Evolutionary conservation across 2,329 filamentous ascomycete genomes (phyloP), one percentile per base, ranked within the genome.

Genomic region (Endothia cerciana): DNA sequence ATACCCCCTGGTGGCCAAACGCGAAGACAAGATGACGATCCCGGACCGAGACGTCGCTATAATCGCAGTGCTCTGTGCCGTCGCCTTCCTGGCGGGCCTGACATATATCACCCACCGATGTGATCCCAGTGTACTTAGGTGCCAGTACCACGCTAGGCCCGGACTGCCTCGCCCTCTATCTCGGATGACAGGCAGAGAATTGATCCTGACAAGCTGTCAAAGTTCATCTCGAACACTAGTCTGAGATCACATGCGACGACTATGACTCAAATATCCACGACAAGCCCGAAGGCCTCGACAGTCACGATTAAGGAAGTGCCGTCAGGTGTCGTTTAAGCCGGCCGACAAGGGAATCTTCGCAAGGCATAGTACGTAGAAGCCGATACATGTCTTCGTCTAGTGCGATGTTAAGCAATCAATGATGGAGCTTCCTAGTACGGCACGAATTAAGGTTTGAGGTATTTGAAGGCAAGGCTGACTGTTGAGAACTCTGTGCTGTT

Each of bases 201-300:
- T 6, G 22, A 58, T 11, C 56, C 56, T 43, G 56, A 10, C 15
- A 58, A 41, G 19, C 36, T 58, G 56, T 15, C 33, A 10, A 58
- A n/a, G 36, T 58, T 58, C 36, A 13, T 58, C n/a, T 58, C 56
- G n/a, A 36, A 41, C 56, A 41, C 56, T n/a, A 58, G 56, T 15
- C 56, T 58, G 19, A 41, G 56, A n/a, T 58, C 56, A 11, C 25
- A 58, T 36, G 8, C 56, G 17, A 40, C 56, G 1, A n/a, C 33
- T 3, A 41, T 2, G 15, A 58, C 56, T 7, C 13, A 19, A 15
- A 11, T 13, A 10, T 58, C 56, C 10, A 58, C 56, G 4, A 40
- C 40, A 17, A 28, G 38, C 36, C 15, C 56, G 8, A 58, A 58
- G 56, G 33, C 36, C 11, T 58, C 56, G 15, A 41, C 56, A 28